Percentiles rank a stretch among this genome's conserved stretches.
These are phyloP conservation scores for Diaporthe longicolla DNA, from an alignment of 2,329 filamentous ascomycete species.

Conservation along the genomic window DNA sequence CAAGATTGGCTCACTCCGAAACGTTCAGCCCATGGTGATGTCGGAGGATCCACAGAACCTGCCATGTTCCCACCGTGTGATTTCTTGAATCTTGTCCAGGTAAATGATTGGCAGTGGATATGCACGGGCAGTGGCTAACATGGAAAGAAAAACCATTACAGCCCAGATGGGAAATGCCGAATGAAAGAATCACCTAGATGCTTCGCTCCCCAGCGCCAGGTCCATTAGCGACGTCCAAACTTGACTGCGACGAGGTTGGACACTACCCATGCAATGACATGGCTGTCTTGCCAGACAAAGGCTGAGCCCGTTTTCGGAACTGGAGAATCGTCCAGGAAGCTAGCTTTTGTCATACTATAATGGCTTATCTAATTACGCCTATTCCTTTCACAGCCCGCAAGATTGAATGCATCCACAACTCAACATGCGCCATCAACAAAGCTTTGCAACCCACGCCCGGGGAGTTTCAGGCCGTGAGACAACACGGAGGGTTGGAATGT, in stretches of 20 bases:
- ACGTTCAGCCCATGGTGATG: slow-evolving; percentile 13
- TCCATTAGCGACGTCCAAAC: not conserved
- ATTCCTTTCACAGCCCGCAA: not conserved
- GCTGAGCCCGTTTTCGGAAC: slow-evolving; percentile 15
- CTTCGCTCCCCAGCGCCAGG: not conserved
- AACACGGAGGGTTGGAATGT: not conserved
- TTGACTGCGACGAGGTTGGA: not conserved
- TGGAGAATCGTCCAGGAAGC: not conserved
- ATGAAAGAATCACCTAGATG: not conserved
- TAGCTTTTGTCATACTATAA: not conserved
- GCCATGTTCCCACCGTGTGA: not conserved
- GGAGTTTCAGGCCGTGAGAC: not conserved
- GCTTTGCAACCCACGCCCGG: not conserved
- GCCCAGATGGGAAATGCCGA: not conserved
- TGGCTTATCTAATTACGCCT: no score
- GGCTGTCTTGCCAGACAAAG: slow-evolving; percentile 16
- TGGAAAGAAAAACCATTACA: not conserved
- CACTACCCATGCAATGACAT: not conserved
- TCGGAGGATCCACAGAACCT: not conserved
- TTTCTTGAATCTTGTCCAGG: not conserved
- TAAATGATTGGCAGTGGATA: not conserved
- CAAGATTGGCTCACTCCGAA: slow-evolving; percentile 6
- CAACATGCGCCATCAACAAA: not conserved
- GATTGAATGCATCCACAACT: not conserved
- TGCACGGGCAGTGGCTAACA: not conserved